Evolutionary conservation across 257 asterid species (phyloP).

Genomic region (Nyctanthes arbortristis): DNA sequence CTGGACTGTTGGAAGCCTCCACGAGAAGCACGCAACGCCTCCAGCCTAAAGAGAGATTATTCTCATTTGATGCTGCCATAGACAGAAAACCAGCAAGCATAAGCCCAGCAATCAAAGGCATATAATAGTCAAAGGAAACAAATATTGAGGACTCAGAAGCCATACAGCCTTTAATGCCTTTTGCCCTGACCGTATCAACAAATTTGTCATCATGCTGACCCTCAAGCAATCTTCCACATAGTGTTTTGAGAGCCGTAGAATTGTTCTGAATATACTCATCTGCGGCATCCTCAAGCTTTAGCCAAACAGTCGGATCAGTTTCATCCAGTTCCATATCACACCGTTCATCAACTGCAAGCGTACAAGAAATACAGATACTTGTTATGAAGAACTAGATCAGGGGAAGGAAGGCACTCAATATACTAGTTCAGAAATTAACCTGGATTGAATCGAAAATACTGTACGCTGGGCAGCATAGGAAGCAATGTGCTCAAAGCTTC

Average conservation of each 20-base stretch:
- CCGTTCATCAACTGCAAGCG: slow-evolving; percentile 84
- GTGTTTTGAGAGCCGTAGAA: slow-evolving; percentile 61
- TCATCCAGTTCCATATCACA: slow-evolving; percentile 99
- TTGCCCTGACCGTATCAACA: slow-evolving; percentile 51
- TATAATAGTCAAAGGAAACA: slow-evolving; percentile 15
- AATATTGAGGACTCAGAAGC: slow-evolving; percentile 18
- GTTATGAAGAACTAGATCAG: slow-evolving; percentile 9
- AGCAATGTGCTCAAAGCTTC: slow-evolving; percentile 92
- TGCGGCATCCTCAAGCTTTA: slow-evolving; percentile 81
- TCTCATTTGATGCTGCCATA: slow-evolving; percentile 48
- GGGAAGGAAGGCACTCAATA: neutral
- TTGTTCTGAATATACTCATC: slow-evolving; percentile 76
- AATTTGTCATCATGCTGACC: slow-evolving; percentile 72
- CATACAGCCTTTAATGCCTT: slow-evolving; percentile 45
- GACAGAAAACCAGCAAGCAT: slow-evolving; percentile 15
- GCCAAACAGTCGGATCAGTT: slow-evolving; percentile 93
- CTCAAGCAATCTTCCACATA: slow-evolving; percentile 81
- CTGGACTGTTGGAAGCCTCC: slow-evolving; percentile 95
- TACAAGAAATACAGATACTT: too few relatives aligned
- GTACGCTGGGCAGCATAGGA: slow-evolving; percentile 93
- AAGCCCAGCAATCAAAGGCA: slow-evolving; percentile 21
- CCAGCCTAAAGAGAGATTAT: slow-evolving; percentile 87
- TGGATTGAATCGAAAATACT: slow-evolving; percentile 96
- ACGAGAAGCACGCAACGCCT: slow-evolving; percentile 86
- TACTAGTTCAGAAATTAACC: slow-evolving; percentile 47